Percentiles rank a stretch among this genome's conserved stretches.
These are phyloP conservation scores for Myxozyma nipponensis DNA, from an alignment of 805 yeast species.

Conservation along the genomic window DNA sequence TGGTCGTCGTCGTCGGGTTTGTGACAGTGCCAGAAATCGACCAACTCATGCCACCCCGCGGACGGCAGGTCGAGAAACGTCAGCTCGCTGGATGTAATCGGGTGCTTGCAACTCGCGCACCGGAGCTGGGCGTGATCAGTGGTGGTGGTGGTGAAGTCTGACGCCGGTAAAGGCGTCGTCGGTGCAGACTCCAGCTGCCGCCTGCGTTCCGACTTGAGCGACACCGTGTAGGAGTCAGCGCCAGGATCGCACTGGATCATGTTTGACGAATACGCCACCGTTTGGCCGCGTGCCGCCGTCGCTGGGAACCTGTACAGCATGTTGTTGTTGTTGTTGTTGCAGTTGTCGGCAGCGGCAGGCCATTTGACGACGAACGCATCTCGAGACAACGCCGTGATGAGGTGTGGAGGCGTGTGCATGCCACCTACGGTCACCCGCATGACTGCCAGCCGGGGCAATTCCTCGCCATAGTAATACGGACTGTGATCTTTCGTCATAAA, in stretches of 20 bases:
- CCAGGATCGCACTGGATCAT: no score
- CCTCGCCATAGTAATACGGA: not conserved
- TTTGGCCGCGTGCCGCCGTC: no score
- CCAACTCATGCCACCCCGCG: slow-evolving; percentile 88
- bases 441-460: not conserved
- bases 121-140: not conserved
- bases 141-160: not conserved
- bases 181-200: not conserved
- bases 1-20: slow-evolving; percentile 35
- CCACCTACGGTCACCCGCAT: not conserved
- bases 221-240: no score
- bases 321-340: no score
- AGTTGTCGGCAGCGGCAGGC: no score
- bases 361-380: not conserved
- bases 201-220: no score
- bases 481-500: no score
- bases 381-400: not conserved
- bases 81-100: slow-evolving; percentile 16
- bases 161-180: not conserved
- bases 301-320: no score
- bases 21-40: slow-evolving; percentile 98
- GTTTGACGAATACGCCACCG: no score
- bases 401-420: not conserved
- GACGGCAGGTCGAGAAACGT: slow-evolving; percentile 66
- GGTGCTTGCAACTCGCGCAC: not conserved